Evolutionary conservation across 2,329 filamentous ascomycete genomes (phyloP).

Genomic region (Blumeria graminis): DNA sequence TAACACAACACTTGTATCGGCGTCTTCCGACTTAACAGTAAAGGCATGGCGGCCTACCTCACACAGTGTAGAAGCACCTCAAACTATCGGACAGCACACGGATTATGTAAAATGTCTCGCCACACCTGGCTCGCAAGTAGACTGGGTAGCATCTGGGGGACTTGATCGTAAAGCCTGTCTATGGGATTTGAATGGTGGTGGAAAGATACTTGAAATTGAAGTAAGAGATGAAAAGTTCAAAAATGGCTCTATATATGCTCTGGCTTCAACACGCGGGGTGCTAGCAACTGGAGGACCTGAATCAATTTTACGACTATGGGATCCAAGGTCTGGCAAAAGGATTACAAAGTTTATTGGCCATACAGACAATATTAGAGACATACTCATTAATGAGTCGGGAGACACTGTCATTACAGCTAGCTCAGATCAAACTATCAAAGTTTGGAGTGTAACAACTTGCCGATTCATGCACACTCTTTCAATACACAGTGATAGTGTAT

Average conservation of each 20-base stretch:
- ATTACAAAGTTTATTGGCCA: slow-evolving; percentile 95
- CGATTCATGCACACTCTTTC: slow-evolving; percentile 94
- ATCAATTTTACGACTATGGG: slow-evolving; percentile 79
- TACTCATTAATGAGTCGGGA: slow-evolving; percentile 68
- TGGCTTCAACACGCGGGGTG: slow-evolving; percentile 56
- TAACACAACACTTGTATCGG: slow-evolving; percentile 42
- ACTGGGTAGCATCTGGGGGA: slow-evolving; percentile 86
- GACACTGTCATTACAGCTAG: slow-evolving; percentile 86
- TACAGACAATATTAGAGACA: slow-evolving; percentile 78
- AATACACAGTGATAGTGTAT: slow-evolving; percentile 97
- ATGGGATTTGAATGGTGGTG: slow-evolving; percentile 78
- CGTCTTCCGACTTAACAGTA: slow-evolving; percentile 50
- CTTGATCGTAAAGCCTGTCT: slow-evolving; percentile 78
- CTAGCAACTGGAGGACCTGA: slow-evolving; percentile 86
- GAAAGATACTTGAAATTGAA: slow-evolving; percentile 70
- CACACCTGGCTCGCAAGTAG: slow-evolving; percentile 41
- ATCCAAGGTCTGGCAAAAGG: slow-evolving; percentile 64
- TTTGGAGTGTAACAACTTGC: slow-evolving; percentile 89
- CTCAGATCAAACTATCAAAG: slow-evolving; percentile 89
- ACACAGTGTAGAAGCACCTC: slow-evolving; percentile 36
- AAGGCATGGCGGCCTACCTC: slow-evolving; percentile 57
- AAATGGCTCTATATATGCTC: slow-evolving; percentile 87
- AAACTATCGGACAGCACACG: slow-evolving; percentile 72
- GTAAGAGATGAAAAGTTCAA: slow-evolving; percentile 57
- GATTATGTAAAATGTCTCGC: slow-evolving; percentile 94